These are phyloP conservation scores for Podaxis sp. DNA, from an alignment of 768 basidiomycete genomes.

Conservation along the genomic window DNA sequence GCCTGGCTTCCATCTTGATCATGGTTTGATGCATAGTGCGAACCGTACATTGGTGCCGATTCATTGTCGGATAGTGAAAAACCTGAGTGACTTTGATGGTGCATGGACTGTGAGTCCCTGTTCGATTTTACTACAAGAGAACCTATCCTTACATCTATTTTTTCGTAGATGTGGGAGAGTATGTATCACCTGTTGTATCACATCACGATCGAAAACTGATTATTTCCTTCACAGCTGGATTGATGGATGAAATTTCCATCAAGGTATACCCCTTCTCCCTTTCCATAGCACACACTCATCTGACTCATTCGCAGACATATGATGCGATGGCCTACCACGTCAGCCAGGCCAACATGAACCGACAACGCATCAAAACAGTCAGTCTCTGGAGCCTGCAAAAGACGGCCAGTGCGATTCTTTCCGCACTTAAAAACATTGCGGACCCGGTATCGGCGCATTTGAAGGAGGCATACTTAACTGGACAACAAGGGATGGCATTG, in stretches of 20 bases:
- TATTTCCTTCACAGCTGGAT: constrained; percentile 57
- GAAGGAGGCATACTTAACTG: constrained; percentile 36
- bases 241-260: constrained; percentile 85
- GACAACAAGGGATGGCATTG: constrained; percentile 8
- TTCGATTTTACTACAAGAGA: not conserved
- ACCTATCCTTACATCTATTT: not conserved
- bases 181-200: constrained; percentile 23
- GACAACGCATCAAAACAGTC: constrained; percentile 80
- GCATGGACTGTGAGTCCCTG: constrained; percentile 80
- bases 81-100: constrained; percentile 87
- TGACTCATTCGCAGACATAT: constrained; percentile 54
- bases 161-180: constrained; percentile 90
- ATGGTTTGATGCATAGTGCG: constrained; percentile 45
- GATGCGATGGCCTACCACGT: constrained; percentile 96
- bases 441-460: constrained; percentile 58
- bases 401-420: constrained; percentile 84
- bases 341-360: constrained; percentile 82
- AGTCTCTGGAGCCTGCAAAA: constrained; percentile 93
- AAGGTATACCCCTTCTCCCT: constrained; percentile 46
- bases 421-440: constrained; percentile 69
- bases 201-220: constrained; percentile 13
- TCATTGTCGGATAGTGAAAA: constrained; percentile 82
- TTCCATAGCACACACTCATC: not conserved
- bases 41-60: constrained; percentile 94
- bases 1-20: not conserved